Evolutionary conservation across 2,329 filamentous ascomycete species (phyloP).

Genomic region (Zymoseptoria crescenta): DNA sequence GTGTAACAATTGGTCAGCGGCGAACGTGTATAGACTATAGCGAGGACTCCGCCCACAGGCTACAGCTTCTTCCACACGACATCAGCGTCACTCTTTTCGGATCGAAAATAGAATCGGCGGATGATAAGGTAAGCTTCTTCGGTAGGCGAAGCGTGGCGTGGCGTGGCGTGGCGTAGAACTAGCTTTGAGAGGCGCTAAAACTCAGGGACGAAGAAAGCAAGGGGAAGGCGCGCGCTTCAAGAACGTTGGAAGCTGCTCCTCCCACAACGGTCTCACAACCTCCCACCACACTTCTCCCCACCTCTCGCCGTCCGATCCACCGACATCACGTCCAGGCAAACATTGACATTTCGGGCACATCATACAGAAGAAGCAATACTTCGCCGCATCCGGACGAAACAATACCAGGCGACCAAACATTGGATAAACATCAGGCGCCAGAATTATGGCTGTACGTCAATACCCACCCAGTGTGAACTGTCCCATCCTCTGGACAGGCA

Average conservation of each 20-base stretch:
- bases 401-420: not conserved
- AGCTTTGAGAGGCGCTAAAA: too few species aligned
- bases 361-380: not conserved
- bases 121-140: too few species aligned
- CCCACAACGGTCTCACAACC: too few species aligned
- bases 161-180: too few species aligned
- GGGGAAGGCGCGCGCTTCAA: too few species aligned
- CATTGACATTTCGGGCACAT: not conserved
- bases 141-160: too few species aligned
- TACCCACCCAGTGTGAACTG: not conserved
- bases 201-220: too few species aligned
- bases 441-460: slow-evolving; percentile 12
- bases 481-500: slow-evolving; percentile 1
- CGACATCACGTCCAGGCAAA: not conserved
- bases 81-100: too few species aligned
- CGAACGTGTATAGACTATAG: not conserved
- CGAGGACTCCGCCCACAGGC: not conserved
- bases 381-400: not conserved
- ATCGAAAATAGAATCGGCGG: too few species aligned
- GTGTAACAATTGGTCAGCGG: not conserved
- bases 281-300: too few species aligned
- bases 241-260: too few species aligned
- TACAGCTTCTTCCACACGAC: too few species aligned
- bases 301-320: not conserved
- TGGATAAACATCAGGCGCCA: slow-evolving; percentile 7